A percentile compares a stretch with the other conserved stretches of the same genome.
Conservation (phyloP, 805 yeast species). For the Yarrowia sp. region DNA sequence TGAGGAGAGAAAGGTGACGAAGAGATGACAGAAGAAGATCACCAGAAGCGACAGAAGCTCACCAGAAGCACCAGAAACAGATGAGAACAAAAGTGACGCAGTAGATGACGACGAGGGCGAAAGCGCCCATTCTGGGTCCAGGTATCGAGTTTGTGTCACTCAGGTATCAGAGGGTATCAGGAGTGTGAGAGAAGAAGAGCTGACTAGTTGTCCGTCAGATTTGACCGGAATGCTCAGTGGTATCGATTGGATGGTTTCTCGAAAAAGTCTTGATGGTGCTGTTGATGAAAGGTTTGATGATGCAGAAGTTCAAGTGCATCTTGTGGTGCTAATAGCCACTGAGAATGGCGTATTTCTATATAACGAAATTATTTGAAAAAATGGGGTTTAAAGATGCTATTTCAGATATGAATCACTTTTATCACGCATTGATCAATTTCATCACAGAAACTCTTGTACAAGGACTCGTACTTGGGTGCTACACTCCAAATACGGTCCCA, state of each 20-base stretch:
- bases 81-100: background rate
- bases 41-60: background rate
- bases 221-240: background rate
- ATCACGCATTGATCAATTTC: no score
- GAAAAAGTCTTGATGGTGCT: background rate
- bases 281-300: background rate
- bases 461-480: no score
- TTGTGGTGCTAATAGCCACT: no score
- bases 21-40: background rate
- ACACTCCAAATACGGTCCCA: background rate
- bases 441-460: no score
- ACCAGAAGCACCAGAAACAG: slow-evolving; percentile 8
- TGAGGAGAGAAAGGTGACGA: background rate
- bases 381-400: no score
- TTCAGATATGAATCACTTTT: no score
- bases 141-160: background rate
- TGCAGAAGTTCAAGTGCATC: no score
- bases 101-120: background rate
- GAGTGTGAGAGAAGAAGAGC: background rate
- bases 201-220: background rate
- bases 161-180: background rate
- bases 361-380: no score
- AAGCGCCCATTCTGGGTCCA: background rate
- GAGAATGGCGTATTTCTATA: no score
- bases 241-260: background rate